Percentiles rank a stretch among this genome's conserved stretches.
Evolutionary conservation across 2,329 filamentous ascomycete species (phyloP).

Genomic region (Hypoxylon rubiginosum): DNA sequence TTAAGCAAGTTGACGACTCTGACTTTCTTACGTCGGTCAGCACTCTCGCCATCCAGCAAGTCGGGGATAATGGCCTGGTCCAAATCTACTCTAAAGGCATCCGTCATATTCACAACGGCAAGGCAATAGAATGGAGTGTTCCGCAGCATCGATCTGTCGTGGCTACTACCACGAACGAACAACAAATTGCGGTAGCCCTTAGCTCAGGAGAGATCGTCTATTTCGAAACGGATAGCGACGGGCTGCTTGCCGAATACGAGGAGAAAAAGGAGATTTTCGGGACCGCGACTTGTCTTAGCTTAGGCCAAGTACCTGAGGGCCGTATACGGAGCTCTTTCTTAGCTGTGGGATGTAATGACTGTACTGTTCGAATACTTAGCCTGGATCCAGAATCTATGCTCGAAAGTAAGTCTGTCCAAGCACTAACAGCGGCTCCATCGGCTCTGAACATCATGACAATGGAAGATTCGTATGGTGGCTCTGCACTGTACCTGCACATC

Average conservation of each 20-base stretch:
- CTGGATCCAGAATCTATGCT: constrained; percentile 90
- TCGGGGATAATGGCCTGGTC: constrained; percentile 91
- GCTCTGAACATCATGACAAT: constrained; percentile 93
- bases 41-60: constrained; percentile 91
- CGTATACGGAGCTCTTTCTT: constrained; percentile 90
- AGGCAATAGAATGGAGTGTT: constrained; percentile 92
- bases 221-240: constrained; percentile 96
- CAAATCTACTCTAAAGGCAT: constrained; percentile 98
- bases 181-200: constrained; percentile 92
- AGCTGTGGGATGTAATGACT: constrained; percentile 96
- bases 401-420: constrained; percentile 94
- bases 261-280: constrained; percentile 96
- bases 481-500: constrained; percentile 93
- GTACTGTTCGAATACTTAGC: constrained; percentile 92
- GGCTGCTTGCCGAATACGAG: constrained; percentile 91
- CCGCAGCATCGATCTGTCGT: constrained; percentile 96
- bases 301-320: constrained; percentile 93
- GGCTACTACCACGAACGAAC: constrained; percentile 90
- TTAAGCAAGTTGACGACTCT: constrained; percentile 94
- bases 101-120: constrained; percentile 83
- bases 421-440: constrained; percentile 89
- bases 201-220: constrained; percentile 98
- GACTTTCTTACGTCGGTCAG: constrained; percentile 90
- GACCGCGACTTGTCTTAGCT: constrained; percentile 94
- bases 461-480: constrained; percentile 91